Evolutionary conservation across 345 rosid species (phyloP).

Genomic region (Eucalyptus erythrocorys): DNA sequence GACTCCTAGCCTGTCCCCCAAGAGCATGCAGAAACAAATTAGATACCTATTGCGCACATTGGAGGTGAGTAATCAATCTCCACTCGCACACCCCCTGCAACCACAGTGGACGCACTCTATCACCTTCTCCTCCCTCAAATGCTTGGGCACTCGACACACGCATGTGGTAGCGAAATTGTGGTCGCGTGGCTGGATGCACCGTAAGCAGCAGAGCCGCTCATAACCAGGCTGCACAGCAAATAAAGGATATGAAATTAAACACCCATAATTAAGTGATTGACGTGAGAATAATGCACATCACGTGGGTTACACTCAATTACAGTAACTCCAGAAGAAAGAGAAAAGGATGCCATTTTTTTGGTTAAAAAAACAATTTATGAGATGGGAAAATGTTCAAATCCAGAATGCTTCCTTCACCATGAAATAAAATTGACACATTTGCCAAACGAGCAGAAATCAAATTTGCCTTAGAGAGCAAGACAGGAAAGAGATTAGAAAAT

Average conservation of each 20-base stretch:
- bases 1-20: background rate
- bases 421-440: background rate
- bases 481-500: background rate
- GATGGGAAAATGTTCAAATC: background rate
- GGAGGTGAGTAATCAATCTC: conserved; percentile 22
- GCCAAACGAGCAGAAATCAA: background rate
- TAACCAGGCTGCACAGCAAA: conserved; percentile 55
- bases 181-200: conserved; percentile 81
- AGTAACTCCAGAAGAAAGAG: background rate
- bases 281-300: background rate
- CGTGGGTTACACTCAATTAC: background rate
- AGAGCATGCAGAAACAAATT: background rate
- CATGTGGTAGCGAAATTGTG: conserved; percentile 84
- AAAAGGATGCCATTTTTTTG: background rate
- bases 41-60: background rate
- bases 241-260: background rate
- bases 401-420: background rate
- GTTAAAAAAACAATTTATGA: background rate
- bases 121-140: conserved; percentile 77
- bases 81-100: conserved; percentile 75
- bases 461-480: background rate
- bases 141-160: conserved; percentile 67
- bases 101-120: conserved; percentile 86
- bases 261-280: background rate
- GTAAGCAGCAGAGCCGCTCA: conserved; percentile 75